These are phyloP conservation scores for Cichorium intybus DNA, from an alignment of 140 eudicot species.

Conservation along the genomic window DNA sequence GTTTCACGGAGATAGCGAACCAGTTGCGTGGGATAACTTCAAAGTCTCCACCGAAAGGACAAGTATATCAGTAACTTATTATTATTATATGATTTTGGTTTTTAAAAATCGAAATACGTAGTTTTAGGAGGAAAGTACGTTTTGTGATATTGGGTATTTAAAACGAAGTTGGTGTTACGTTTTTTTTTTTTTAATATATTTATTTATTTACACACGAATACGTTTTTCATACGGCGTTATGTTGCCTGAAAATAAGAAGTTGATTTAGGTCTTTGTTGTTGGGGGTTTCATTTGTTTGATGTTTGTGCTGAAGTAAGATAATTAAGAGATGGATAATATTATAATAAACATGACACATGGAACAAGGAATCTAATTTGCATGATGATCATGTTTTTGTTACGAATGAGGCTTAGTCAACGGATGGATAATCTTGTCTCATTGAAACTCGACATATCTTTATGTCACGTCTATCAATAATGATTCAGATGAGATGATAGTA, in stretches of 20 bases:
- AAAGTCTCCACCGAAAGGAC: conserved; percentile 65
- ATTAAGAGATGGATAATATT: too few relatives aligned
- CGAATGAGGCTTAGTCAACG: too few relatives aligned
- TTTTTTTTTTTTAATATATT: conserved; percentile 1
- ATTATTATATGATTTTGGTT: conserved; percentile 1
- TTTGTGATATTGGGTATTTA: conserved; percentile 10
- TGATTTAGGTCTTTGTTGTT: not conserved
- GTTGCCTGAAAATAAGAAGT: conserved; percentile 8
- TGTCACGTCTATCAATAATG: too few relatives aligned
- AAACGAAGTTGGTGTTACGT: conserved; percentile 7
- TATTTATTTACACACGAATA: not conserved
- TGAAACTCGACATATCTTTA: too few relatives aligned
- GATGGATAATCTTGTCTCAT: too few relatives aligned
- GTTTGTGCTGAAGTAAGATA: not conserved
- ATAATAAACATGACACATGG: too few relatives aligned
- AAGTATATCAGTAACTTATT: conserved; percentile 40
- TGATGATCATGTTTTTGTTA: too few relatives aligned
- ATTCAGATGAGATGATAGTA: too few relatives aligned
- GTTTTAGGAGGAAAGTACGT: not conserved
- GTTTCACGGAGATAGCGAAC: conserved; percentile 72
- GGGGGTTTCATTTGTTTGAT: not conserved
- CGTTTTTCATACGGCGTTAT: not conserved
- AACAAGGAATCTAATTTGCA: too few relatives aligned
- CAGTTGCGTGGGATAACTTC: conserved; percentile 67
- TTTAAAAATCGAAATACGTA: not conserved